Evolutionary conservation across 2,329 filamentous ascomycete genomes (phyloP).

Genomic region (Chaetothyriales sp.): DNA sequence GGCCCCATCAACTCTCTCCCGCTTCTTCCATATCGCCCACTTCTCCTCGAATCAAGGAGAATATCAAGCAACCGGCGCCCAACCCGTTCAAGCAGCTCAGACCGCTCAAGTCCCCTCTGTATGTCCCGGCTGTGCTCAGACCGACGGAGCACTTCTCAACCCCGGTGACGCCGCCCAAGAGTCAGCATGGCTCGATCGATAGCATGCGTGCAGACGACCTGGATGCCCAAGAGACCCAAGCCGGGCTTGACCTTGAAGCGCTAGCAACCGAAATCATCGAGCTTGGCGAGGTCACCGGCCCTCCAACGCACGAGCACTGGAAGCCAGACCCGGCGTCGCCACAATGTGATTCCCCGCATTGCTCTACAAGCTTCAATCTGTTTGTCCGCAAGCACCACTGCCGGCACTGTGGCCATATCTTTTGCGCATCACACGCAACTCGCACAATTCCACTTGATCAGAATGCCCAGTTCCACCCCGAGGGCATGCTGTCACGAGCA

Average conservation of each 20-base stretch:
- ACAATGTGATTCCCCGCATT: constrained; percentile 45
- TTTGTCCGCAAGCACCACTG: constrained; percentile 54
- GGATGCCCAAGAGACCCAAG: constrained; percentile 14
- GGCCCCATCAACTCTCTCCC: constrained; percentile 27
- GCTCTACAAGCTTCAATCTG: constrained; percentile 45
- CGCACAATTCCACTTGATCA: constrained; percentile 48
- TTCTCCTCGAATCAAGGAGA: constrained; percentile 33
- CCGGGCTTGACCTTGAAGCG: constrained; percentile 5
- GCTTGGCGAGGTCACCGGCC: constrained; percentile 43
- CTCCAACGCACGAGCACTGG: constrained; percentile 51
- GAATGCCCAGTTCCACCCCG: constrained; percentile 48
- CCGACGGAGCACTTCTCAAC: constrained; percentile 43
- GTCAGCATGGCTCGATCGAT: constrained; percentile 43
- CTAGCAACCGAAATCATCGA: constrained; percentile 24
- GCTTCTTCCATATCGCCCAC: constrained; percentile 39
- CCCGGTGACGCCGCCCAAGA: constrained; percentile 37
- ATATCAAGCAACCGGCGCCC: constrained; percentile 20
- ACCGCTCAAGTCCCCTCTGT: constrained; percentile 46
- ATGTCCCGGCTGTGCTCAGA: constrained; percentile 49
- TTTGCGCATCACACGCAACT: constrained; percentile 46
- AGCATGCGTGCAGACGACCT: constrained; percentile 27
- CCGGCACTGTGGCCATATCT: constrained; percentile 52
- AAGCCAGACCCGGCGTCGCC: constrained; percentile 48
- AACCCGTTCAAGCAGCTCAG: constrained; percentile 43
- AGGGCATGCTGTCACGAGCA: constrained; percentile 41